A percentile compares a stretch with the other conserved stretches of the same genome.
phyloP scores from a whole-genome alignment of 2,329 filamentous ascomycete genomes.

The Colletotrichum cuscutae region DNA sequence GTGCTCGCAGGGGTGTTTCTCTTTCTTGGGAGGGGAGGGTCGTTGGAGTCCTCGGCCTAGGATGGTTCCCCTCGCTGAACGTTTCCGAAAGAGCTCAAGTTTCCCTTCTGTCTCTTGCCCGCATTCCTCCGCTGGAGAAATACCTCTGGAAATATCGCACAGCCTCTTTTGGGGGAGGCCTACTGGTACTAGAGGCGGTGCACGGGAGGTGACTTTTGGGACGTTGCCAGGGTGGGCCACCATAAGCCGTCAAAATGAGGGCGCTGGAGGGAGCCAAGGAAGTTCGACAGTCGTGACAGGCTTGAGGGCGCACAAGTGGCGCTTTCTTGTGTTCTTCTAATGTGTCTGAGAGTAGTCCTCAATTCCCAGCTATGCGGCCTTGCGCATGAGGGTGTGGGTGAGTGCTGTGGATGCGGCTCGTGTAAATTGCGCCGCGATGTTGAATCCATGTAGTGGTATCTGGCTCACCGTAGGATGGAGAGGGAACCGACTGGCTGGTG shows the following conservation, averaged over 20 bases:
- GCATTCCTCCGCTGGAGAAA: not conserved
- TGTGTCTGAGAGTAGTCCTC: constrained; percentile 9
- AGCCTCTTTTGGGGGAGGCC: constrained; percentile 8
- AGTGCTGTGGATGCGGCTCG: constrained; percentile 2
- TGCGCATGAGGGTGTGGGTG: not conserved
- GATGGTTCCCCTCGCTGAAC: not conserved
- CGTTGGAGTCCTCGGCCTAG: not conserved
- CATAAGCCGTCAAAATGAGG: constrained; percentile 26
- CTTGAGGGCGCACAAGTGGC: not conserved
- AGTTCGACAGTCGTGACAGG: constrained; percentile 1
- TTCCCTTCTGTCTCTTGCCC: not conserved
- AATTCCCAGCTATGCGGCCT: not conserved
- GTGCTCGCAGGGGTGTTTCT: not conserved
- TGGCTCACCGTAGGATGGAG: constrained; percentile 7
- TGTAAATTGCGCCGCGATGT: not conserved
- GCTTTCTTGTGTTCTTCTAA: not conserved
- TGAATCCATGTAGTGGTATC: not conserved
- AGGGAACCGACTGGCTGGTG: constrained; percentile 21
- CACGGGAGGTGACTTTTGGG: constrained; percentile 14
- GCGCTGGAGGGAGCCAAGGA: constrained; percentile 29
- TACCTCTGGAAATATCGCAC: constrained; percentile 9
- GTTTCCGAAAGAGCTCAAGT: not conserved
- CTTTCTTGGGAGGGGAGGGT: not conserved
- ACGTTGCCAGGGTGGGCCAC: constrained; percentile 16
- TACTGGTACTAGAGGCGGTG: constrained; percentile 17